Evolutionary conservation across 371 early-diverging fungal species (phyloP), one percentile per base, ranked within the genome.

Genomic region (Syncephalis plumigaleata): DNA sequence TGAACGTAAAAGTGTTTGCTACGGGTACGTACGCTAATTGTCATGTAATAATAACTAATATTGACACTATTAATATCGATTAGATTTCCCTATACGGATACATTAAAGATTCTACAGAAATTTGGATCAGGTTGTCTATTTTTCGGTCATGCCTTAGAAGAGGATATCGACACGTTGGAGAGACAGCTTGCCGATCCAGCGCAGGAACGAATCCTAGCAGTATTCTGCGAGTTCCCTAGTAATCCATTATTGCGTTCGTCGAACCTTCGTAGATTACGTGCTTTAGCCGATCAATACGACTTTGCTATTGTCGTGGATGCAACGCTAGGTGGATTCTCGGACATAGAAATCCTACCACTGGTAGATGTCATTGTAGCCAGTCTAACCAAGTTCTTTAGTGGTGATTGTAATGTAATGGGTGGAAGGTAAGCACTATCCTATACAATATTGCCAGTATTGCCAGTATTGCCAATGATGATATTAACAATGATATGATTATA

Each of bases 351-450:
- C 2, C 66, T 89, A 15, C 61, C 66, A 47, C 75, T 68, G 66
- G 87, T 87, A 0, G 94, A 95, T 58, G 67, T 90, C 23, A 79
- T 91, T 1, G 95, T 91, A 4, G 81, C 90, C 18, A 89, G 90
- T 54, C 59, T 96, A 49, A 91, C 96, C 16, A 95, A 95, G 66
- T 66, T 89, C 40, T 92, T 94, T 55, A 81, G 81, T 48, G 96
- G 96, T 21, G 91, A 90, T 61, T 76, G 85, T 53, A 91, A 96
- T 60, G 94, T 92, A n/a, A 93, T 93, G 94, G 94, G 86, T 48
- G 97, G 97, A 50, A 78, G 87, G 79, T 79, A 54, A 39, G 36
- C 54, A n/a, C n/a, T n/a, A n/a, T n/a, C n/a, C n/a, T n/a, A n/a
- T n/a, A n/a, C n/a, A n/a, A n/a, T n/a, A 25, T 46, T 55, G 27